Evolutionary conservation across 257 asterid genomes (phyloP).

Genomic region (Nicotiana knightiana): DNA sequence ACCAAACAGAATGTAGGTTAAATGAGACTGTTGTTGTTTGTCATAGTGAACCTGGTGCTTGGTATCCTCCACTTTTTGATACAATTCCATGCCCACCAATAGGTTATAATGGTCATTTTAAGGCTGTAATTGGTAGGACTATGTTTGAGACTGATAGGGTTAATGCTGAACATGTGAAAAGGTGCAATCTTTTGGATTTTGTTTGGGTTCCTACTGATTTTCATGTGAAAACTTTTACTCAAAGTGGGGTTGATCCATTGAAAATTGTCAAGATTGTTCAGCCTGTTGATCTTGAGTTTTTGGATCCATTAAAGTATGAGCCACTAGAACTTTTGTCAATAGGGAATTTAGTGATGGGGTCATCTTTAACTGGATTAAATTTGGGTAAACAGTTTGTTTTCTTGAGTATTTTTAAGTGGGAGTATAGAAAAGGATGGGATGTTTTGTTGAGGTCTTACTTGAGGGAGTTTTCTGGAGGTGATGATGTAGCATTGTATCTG

Average conservation of each 20-base stretch:
- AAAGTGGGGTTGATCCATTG: conserved; percentile 67
- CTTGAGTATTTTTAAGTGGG: conserved; percentile 90
- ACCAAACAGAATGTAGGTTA: conserved; percentile 39
- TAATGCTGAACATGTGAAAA: conserved; percentile 41
- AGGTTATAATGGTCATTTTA: conserved; percentile 33
- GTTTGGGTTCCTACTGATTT: conserved; percentile 97
- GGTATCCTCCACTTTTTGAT: conserved; percentile 76
- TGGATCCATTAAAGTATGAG: conserved; percentile 47
- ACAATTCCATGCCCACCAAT: conserved; percentile 72
- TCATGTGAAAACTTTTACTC: conserved; percentile 48
- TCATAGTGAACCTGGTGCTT: conserved; percentile 97
- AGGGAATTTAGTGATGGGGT: conserved; percentile 46
- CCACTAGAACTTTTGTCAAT: conserved; percentile 37
- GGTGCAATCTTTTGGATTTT: conserved; percentile 69
- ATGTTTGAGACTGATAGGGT: conserved; percentile 94
- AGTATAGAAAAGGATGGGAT: conserved; percentile 88
- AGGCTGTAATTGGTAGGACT: conserved; percentile 72
- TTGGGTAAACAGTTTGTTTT: conserved; percentile 33
- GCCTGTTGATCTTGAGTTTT: conserved; percentile 69
- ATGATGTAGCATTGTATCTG: conserved; percentile 50
- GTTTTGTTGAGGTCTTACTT: conserved; percentile 58
- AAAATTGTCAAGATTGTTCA: conserved; percentile 69
- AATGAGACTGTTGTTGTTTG: conserved; percentile 69
- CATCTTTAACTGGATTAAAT: conserved; percentile 4
- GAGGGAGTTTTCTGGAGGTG: conserved; percentile 51